Evolutionary conservation across 208 protist genomes (phyloP), one percentile per base, ranked within the genome.

Genomic region (Leptomonas pyrrhocoris): DNA sequence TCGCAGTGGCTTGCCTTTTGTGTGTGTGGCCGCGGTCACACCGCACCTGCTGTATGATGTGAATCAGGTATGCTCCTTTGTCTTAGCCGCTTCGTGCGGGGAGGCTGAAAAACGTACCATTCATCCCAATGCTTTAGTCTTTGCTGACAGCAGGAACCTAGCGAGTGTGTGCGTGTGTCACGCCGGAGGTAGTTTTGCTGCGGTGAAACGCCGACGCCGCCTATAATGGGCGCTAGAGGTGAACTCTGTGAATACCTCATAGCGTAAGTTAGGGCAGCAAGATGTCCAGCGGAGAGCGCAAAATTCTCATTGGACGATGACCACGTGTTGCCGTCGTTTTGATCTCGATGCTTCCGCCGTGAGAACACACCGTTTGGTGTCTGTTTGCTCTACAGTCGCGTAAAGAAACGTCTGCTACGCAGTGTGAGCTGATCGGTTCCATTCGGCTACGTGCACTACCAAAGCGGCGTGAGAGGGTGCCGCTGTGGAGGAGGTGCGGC

Each of bases 31-130:
- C 21, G 43, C 30, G 15, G 8, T 25, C 42, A 51, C 19, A 21
- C 0, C 28, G 46, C n/a, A 1, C 30, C 61, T 68, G 61, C 69
- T 54, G 13, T 51, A 45, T 74, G 69, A 74, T 74, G 69, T 55
- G 28, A 68, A 55, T 45, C 60, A 67, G 70, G 70, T 75, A 75
- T 68, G 70, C 70, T 75, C 61, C 70, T 75, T 75, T 75, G 70
- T 58, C 70, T 38, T 55, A 75, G 70, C 61, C 59, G 59, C 53
- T 1, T 57, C 18, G 49, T 31, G 61, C 49, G 34, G 58, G 46
- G 43, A 64, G 27, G 71, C 62, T 51, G 71, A 68, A 16, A 69
- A 28, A 76, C 60, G 59, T 69, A 76, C 71, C 62, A 64, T 45
- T 23, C 36, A 76, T 76, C 71, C 71, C 71, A 76, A 65, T 76